Conservation (phyloP, 768 basidiomycete genomes). For the Mycena metata region DNA sequence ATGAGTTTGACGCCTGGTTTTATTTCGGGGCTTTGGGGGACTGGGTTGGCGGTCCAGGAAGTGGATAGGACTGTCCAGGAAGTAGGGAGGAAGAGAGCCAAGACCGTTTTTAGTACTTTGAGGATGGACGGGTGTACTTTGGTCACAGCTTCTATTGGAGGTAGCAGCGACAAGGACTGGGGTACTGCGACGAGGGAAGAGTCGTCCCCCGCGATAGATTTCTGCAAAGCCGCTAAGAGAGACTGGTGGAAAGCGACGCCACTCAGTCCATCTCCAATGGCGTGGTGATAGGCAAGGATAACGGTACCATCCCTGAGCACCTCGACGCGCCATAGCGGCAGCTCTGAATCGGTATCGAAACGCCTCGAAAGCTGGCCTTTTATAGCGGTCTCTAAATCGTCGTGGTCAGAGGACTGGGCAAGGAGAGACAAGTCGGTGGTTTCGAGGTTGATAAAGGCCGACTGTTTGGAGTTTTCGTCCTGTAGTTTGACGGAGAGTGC, state of each 20-base stretch:
- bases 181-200: slow-evolving; percentile 36
- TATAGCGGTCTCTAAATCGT: slow-evolving; percentile 42
- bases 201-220: not conserved
- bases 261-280: slow-evolving; percentile 57
- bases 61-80: slow-evolving; percentile 44
- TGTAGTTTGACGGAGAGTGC: slow-evolving; percentile 47
- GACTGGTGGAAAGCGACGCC: slow-evolving; percentile 54
- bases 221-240: slow-evolving; percentile 49
- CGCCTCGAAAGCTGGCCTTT: slow-evolving; percentile 43
- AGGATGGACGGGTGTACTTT: slow-evolving; percentile 46
- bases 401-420: slow-evolving; percentile 45
- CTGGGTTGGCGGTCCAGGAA: slow-evolving; percentile 51
- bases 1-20: slow-evolving; percentile 46
- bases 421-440: slow-evolving; percentile 46
- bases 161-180: slow-evolving; percentile 35
- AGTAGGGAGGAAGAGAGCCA: slow-evolving; percentile 46
- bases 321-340: slow-evolving; percentile 55
- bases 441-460: slow-evolving; percentile 46
- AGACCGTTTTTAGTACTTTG: slow-evolving; percentile 43
- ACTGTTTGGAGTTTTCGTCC: slow-evolving; percentile 37
- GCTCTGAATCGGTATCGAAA: slow-evolving; percentile 43
- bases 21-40: slow-evolving; percentile 36
- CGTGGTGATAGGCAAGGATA: slow-evolving; percentile 54
- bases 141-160: slow-evolving; percentile 47
- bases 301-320: slow-evolving; percentile 51